phyloP scores from a whole-genome alignment of 2,329 filamentous ascomycete genomes.

The Colletotrichum agaves region DNA sequence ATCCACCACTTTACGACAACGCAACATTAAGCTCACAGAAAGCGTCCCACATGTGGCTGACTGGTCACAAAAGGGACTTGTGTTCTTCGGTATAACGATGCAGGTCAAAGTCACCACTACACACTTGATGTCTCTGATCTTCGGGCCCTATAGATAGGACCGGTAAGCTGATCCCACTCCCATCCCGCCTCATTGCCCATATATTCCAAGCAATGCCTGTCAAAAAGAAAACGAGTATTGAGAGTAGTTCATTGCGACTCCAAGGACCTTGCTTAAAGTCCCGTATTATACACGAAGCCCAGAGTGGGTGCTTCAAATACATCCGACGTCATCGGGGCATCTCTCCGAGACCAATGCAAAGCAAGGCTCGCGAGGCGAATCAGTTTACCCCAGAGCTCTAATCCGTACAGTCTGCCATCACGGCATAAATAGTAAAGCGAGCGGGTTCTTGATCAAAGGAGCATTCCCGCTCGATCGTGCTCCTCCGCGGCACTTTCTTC shows the following conservation, averaged over 20 bases:
- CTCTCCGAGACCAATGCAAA: slow-evolving; percentile 4
- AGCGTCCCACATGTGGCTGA: neutral
- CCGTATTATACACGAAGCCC: slow-evolving; percentile 32
- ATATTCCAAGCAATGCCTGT: neutral
- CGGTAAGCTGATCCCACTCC: too few relatives aligned
- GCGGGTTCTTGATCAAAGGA: neutral
- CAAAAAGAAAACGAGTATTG: neutral
- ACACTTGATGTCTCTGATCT: too few relatives aligned
- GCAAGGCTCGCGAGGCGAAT: slow-evolving; percentile 4
- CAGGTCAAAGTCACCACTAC: too few relatives aligned
- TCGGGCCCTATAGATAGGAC: too few relatives aligned
- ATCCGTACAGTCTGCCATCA: neutral
- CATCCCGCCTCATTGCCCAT: neutral
- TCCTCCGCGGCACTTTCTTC: neutral
- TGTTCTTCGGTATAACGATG: too few relatives aligned
- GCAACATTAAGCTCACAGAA: neutral
- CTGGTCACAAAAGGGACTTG: too few relatives aligned
- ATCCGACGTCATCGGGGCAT: slow-evolving; percentile 6
- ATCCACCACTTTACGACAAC: neutral
- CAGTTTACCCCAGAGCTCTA: neutral
- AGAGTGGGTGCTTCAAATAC: slow-evolving; percentile 20
- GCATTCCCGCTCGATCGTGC: neutral
- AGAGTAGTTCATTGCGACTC: slow-evolving; percentile 22
- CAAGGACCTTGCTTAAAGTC: slow-evolving; percentile 6
- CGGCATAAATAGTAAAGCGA: neutral